Conservation (phyloP, 1,139 yeast genomes). For the Pichia sorboxylosa region DNA sequence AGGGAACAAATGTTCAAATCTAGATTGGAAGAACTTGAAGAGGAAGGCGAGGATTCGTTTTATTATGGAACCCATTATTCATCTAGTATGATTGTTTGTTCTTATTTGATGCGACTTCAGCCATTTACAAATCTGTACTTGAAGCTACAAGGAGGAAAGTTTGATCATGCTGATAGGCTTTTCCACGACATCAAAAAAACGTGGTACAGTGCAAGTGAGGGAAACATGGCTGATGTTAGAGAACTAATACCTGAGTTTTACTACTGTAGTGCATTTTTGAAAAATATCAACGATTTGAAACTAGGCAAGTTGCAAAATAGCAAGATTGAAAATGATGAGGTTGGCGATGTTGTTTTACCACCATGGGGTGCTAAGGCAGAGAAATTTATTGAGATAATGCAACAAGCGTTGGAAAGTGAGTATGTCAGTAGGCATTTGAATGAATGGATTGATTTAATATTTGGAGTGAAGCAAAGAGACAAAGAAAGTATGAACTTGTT, state of each 20-base stretch:
- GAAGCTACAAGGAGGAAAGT: constrained; percentile 71
- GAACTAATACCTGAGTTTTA: constrained; percentile 80
- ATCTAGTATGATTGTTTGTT: constrained; percentile 83
- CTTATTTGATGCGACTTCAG: constrained; percentile 58
- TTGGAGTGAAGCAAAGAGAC: constrained; percentile 73
- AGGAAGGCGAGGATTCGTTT: constrained; percentile 35
- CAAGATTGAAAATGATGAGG: constrained; percentile 31
- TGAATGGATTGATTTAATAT: constrained; percentile 72
- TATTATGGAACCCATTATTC: constrained; percentile 91
- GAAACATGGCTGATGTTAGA: constrained; percentile 75
- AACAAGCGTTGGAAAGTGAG: constrained; percentile 74
- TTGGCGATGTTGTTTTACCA: constrained; percentile 64
- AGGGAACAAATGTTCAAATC: constrained; percentile 56
- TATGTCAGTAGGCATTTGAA: constrained; percentile 66
- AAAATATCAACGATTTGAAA: constrained; percentile 50
- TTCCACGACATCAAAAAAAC: constrained; percentile 63
- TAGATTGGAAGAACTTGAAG: constrained; percentile 54
- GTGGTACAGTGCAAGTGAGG: constrained; percentile 68
- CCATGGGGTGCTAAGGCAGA: constrained; percentile 72
- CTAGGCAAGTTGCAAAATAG: constrained; percentile 65
- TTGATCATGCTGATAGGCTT: constrained; percentile 77
- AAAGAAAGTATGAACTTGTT: constrained; percentile 65
- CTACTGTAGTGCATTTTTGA: constrained; percentile 64
- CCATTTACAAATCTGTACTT: constrained; percentile 75
- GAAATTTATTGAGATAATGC: constrained; percentile 56